Evolutionary conservation across 2,329 filamentous ascomycete species (phyloP), one percentile per base, ranked within the genome.

Genomic region (Trichophaea hybrida): DNA sequence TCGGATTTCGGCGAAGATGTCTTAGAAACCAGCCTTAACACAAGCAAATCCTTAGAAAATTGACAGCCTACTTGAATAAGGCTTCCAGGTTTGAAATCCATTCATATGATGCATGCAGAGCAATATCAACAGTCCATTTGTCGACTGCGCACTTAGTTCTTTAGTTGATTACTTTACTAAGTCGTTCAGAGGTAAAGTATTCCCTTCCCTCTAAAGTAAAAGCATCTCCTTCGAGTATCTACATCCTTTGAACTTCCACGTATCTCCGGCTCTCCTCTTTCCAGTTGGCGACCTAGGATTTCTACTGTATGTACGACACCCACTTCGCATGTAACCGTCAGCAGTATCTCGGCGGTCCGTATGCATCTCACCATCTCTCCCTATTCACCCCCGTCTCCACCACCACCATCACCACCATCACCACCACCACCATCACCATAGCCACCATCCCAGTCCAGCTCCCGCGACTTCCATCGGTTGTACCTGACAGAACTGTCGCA

Each of bases 401-500:
- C 40, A 46, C 40, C 5, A 13, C 24, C 40, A 46, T 5, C 40
- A 46, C 5, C 40, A 24, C 24, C 24, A 24, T 24, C 1, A 3
- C 24, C 24, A 24, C 24, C 5, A 13, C 24, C 40, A 46, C n/a
- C 40, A 46, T n/a, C 40, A 24, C 24, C 24, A 24, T 24, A 24
- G 24, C 24, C 24, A 24, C 24, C 40, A 46, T 46, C 40, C 40
- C 40, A 17, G 40, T 17, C 24, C 40, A 46, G 40, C 48, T 50
- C 12, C 31, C 15, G n/a, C 7, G 31, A 50, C 15, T 32, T 50
- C 15, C 48, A 43, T 17, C 48, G 48, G 48, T 12, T 50, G 48
- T 50, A 50, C 48, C 31, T 50, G 48, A 50, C 48, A 50, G n/a
- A 50, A 50, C 48, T 17, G 31, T 46, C 40, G n/a, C 40, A 46